Base-by-base conservation (phyloP, 345 rosid genomes). In the Pugionium dolabratum region DNA sequence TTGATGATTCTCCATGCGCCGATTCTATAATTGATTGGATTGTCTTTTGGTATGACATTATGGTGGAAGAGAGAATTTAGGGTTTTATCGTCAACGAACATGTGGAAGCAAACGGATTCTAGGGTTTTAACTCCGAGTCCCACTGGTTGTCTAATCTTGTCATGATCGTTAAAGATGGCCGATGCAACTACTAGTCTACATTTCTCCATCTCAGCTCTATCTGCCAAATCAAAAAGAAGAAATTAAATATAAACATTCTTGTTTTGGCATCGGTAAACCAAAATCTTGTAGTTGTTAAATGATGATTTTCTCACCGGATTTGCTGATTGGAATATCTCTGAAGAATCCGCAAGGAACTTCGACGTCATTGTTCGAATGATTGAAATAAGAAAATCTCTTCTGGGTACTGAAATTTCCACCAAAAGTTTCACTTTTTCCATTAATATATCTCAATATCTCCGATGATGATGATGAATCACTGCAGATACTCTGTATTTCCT, bases 141-240 rank as follows among this genome's bases (percentile, higher is more conserved):
- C 40, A 75, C 73, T 5, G 97, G 96, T 65, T 93, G 98, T 55
- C 96, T 82, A 60, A 93, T 82, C 69, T 87, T 90, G 79, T 93
- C 98, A 53, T 93, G 97, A 69, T 88, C 86, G 59, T 87, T 87
- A 82, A 90, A 85, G 39, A 93, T 82, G 4, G 98, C 98, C 18
- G 98, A 90, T 61, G 80, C 90, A 49, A 88, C 96, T 5, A 86
- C 94, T 25, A 93, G 66, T 43, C 80, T 91, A 69, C 98, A 93
- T 34, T 74, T 83, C 73, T 87, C 85, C 98, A 90, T 93, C 36
- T 85, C 90, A 57, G 47, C 80, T 75, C 73, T 70, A 77, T 90
- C 98, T 90, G 75, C 34, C 59, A 62, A 67, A 67, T 30, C 57
- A 40, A 11, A 51, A 3, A 10, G 9, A 41, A 54, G 57, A 3